Percentiles rank a stretch among this genome's conserved stretches.
Evolutionary conservation across 2,329 filamentous ascomycete species (phyloP).

Genomic region (Zymoseptoria passerinii): DNA sequence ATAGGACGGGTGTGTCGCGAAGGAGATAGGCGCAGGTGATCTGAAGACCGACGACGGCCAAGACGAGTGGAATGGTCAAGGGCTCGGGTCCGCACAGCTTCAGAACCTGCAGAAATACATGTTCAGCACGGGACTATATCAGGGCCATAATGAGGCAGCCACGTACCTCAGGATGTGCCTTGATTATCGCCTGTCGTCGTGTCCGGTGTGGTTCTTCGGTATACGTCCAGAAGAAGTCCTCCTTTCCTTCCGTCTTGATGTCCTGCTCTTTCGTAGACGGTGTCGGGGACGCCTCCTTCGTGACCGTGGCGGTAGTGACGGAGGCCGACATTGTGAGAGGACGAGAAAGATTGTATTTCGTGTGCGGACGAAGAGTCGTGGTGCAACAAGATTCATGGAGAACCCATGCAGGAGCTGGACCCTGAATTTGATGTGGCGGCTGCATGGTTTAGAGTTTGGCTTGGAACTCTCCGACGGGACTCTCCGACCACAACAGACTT

Average conservation of each 20-base stretch:
- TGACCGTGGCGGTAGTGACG: slow-evolving; percentile 21
- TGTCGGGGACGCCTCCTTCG: neutral
- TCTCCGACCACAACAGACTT: neutral
- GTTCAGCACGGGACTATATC: slow-evolving; percentile 1
- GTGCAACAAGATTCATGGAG: neutral
- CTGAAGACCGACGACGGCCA: slow-evolving; percentile 75
- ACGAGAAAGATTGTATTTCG: neutral
- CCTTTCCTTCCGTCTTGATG: slow-evolving; percentile 22
- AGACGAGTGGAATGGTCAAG: slow-evolving; percentile 86
- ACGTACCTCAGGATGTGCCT: slow-evolving; percentile 85
- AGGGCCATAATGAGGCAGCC: neutral
- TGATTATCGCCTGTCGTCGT: slow-evolving; percentile 86
- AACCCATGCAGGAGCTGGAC: neutral
- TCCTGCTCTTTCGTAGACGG: slow-evolving; percentile 13
- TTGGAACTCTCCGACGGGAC: neutral
- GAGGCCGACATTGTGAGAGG: slow-evolving; percentile 15
- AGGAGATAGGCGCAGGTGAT: slow-evolving; percentile 68
- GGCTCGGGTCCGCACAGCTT: slow-evolving; percentile 96
- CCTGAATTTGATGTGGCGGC: neutral
- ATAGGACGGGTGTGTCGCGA: slow-evolving; percentile 68
- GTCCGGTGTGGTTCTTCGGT: slow-evolving; percentile 96
- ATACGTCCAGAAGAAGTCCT: slow-evolving; percentile 96
- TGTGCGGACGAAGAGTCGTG: neutral
- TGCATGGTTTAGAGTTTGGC: neutral
- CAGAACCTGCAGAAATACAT: slow-evolving; percentile 56